Base-by-base conservation (phyloP, 805 yeast genomes). In the Saccharomyces eubayanus region DNA sequence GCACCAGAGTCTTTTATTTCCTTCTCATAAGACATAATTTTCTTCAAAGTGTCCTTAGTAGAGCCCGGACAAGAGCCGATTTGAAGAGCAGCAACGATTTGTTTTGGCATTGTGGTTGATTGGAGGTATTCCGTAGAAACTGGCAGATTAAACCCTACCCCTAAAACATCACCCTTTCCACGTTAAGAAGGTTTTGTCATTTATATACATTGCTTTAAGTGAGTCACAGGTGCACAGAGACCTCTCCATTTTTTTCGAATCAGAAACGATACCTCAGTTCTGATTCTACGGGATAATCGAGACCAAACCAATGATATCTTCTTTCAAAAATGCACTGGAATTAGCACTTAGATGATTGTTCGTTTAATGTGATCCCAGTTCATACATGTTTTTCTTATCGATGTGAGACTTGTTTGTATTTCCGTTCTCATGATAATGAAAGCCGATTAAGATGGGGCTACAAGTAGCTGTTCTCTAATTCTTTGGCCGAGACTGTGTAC, bases 61-160 rank as follows among this genome's bases (percentile, higher is more conserved):
- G 75, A 74, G 28, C 62, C 61, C 21, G 72, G 71, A 28, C 70
- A 67, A n/a, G 72, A 58, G 0, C 79, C 78, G 36, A 75, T 62
- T 57, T 75, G 79, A 41, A 74, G 62, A 12, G 78, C 78, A 16
- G 76, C 77, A 6, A 75, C 75, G n/a, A 55, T 62, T 43, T 67
- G 57, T 51, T 62, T 62, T 0, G 57, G 50, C 72, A 67, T 68
- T 28, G 52, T 45, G 8, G 30, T 43, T 41, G 20, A 31, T 72
- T 31, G n/a, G 36, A 30, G 11, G 16, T 29, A 30, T 10, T 20
- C n/a, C 41, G n/a, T 16, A 46, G n/a, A 31, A 28, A 27, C 12
- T 48, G 51, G 12, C 10, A 1, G 12, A 11, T 24, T 36, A 36
- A 24, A 10, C 43, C 24, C 9, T 36, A 36, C 6, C 10, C 10